Evolutionary conservation across 2,329 filamentous ascomycete species (phyloP), one percentile per base, ranked within the genome.

Genomic region (Diplodia mutila): DNA sequence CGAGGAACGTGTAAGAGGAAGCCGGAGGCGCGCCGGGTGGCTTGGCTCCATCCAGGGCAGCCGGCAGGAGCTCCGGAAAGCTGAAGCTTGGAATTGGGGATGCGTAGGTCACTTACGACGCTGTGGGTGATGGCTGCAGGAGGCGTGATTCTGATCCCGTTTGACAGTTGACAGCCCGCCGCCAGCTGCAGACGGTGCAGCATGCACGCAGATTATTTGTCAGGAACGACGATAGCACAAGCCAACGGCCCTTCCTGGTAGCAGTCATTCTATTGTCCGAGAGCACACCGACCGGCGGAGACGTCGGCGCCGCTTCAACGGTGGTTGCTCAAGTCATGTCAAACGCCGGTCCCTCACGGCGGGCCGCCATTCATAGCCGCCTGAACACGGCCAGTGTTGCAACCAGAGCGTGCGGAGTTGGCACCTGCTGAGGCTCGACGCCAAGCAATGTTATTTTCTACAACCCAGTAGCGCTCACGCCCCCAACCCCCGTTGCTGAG

Each of bases 21-120:
- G 59, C 59, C 59, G 59, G 42, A 51, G 59, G 59, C 59, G 59
- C 46, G 29, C 59, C 59, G 42, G 27, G 27, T 27, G 46, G 37
- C 59, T 63, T 63, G 59, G 46, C 59, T 61, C 59, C 59, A 51
- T 32, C 34, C n/a, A 63, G 59, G 27, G 27, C 59, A 37, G 27
- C n/a, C 59, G 59, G 59, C 42, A 37, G 27, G 21, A 63, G 59
- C 59, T 51, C 59, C 46, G 59, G 18, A 14, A 52, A 12, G 42
- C 27, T 63, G 59, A 51, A 23, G 59, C 34, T 39, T n/a, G n/a
- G 42, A 32, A 21, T 63, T 27, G 27, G 42, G 29, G 46, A 63
- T 61, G 57, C 42, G 57, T 49, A 61, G 48, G 57, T 49, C 42
- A 52, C 59, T 51, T 52, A 63, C 42, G 59, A 63, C 42, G 59